These are phyloP conservation scores for Annulohypoxylon nitens DNA, from an alignment of 495 filamentous ascomycete species.

Conservation along the genomic window DNA sequence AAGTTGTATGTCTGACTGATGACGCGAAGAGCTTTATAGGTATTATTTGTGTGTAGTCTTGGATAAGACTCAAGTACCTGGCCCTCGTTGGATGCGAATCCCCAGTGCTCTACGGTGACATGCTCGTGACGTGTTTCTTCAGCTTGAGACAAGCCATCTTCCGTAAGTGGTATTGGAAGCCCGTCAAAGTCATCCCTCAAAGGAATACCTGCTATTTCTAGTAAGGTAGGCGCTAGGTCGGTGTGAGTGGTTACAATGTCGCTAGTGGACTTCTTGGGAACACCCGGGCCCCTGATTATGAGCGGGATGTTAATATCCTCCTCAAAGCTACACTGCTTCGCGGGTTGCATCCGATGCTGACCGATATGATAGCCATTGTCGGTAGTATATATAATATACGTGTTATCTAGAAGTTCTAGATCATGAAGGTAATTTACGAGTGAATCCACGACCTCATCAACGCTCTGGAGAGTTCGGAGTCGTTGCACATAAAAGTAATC, in stretches of 20 bases:
- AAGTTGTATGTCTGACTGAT: slow-evolving; percentile 67
- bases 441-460: slow-evolving; percentile 76
- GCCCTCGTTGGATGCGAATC: slow-evolving; percentile 65
- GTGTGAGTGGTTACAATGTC: slow-evolving; percentile 75
- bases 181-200: slow-evolving; percentile 70
- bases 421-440: slow-evolving; percentile 66
- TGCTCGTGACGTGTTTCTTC: slow-evolving; percentile 66
- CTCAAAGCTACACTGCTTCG: slow-evolving; percentile 78
- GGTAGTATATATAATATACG: slow-evolving; percentile 78
- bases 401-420: slow-evolving; percentile 70
- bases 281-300: slow-evolving; percentile 70
- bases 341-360: slow-evolving; percentile 78
- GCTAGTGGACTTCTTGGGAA: slow-evolving; percentile 59
- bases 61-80: slow-evolving; percentile 51
- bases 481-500: slow-evolving; percentile 77
- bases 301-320: slow-evolving; percentile 81
- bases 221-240: slow-evolving; percentile 76
- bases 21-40: slow-evolving; percentile 73
- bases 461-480: slow-evolving; percentile 72
- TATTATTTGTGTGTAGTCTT: slow-evolving; percentile 63
- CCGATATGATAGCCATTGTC: slow-evolving; percentile 84
- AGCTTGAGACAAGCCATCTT: slow-evolving; percentile 49
- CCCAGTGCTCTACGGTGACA: slow-evolving; percentile 77
- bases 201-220: slow-evolving; percentile 65
- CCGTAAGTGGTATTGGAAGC: slow-evolving; percentile 64